Percentiles rank a stretch among this genome's conserved stretches.
Evolutionary conservation across 495 filamentous ascomycete species (phyloP).

Genomic region (Penicillium coprophilum): DNA sequence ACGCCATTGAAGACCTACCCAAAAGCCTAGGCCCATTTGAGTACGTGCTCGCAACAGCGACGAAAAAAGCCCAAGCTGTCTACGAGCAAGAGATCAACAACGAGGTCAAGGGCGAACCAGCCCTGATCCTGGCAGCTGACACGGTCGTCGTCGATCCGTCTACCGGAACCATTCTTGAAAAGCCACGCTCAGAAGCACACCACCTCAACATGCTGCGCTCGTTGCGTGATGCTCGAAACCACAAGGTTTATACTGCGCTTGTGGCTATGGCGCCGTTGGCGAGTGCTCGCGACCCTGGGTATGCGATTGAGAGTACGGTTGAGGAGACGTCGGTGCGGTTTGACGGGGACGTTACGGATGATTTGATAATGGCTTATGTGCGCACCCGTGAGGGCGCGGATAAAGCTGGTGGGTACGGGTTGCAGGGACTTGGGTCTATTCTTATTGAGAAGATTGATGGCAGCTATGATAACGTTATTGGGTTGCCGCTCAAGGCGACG

Average conservation of each 20-base stretch:
- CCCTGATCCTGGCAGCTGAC: slow-evolving; percentile 85
- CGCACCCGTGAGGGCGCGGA: slow-evolving; percentile 88
- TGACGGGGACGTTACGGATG: slow-evolving; percentile 70
- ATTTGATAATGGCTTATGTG: slow-evolving; percentile 84
- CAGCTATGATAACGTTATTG: slow-evolving; percentile 90
- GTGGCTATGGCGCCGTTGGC: slow-evolving; percentile 76
- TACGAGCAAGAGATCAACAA: slow-evolving; percentile 68
- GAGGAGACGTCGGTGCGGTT: slow-evolving; percentile 89
- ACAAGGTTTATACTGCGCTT: slow-evolving; percentile 82
- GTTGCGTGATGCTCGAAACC: slow-evolving; percentile 68
- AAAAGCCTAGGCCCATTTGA: slow-evolving; percentile 80
- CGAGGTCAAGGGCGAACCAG: slow-evolving; percentile 64
- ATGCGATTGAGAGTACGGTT: slow-evolving; percentile 73
- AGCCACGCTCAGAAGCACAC: slow-evolving; percentile 75
- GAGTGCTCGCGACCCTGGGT: slow-evolving; percentile 76
- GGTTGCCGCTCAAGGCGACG: slow-evolving; percentile 80
- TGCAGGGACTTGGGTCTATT: slow-evolving; percentile 85
- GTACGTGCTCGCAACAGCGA: slow-evolving; percentile 87
- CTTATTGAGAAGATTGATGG: slow-evolving; percentile 88
- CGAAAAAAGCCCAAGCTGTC: slow-evolving; percentile 74
- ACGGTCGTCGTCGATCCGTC: slow-evolving; percentile 74
- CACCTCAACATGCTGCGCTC: slow-evolving; percentile 79
- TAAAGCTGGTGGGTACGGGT: slow-evolving; percentile 94
- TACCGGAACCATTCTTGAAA: slow-evolving; percentile 78
- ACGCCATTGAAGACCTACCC: slow-evolving; percentile 74